Base-by-base conservation (phyloP, 2,329 filamentous ascomycete genomes). In the Calonectria hongkongensis region DNA sequence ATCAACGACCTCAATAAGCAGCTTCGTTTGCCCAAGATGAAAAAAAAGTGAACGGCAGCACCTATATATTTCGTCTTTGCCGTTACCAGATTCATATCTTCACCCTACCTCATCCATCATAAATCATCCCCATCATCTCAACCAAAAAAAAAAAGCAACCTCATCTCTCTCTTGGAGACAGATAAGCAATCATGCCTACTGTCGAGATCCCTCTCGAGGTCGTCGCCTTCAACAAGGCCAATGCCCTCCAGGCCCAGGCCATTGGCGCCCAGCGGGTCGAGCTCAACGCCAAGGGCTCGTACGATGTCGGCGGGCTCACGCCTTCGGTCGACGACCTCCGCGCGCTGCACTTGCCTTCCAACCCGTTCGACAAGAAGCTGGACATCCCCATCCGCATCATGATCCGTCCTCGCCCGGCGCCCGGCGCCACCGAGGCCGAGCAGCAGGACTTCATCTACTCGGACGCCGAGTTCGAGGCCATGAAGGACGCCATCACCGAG, bases 271-370 rank as follows among this genome's bases (percentile, higher is more conserved):
- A 83, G 4, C 87, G 89, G 50, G 82, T 91, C 62, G 89, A 92
- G 78, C 84, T 92, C 76, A 91, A 91, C 78, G 86, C 85, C 3
- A 77, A 81, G 12, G 86, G 84, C 3, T 91, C 89, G 1, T 91
- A 91, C 74, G 69, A 78, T 1, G 80, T 76, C 1, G 90, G 89
- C 56, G 90, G 90, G 9, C 84, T 88, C 18, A 91, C 90, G 1
- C 90, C 90, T 2, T 76, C 83, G 0, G 30, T 85, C 3, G 75
- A 81, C 10, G 86, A 88, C 21, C 82, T 89, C 50, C 43, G 73
- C 2, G 68, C 70, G 2, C 79, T 87, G 30, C 65, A 54, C 39
- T 27, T 8, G 28, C 69, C 69, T 16, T 8, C 13, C 2, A 13
- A 15, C n/a, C 47, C 39, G 16, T 47, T 27, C 10, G 74, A 75